Evolutionary conservation across 495 filamentous ascomycete species (phyloP).

Genomic region (Xylaria nigripes): DNA sequence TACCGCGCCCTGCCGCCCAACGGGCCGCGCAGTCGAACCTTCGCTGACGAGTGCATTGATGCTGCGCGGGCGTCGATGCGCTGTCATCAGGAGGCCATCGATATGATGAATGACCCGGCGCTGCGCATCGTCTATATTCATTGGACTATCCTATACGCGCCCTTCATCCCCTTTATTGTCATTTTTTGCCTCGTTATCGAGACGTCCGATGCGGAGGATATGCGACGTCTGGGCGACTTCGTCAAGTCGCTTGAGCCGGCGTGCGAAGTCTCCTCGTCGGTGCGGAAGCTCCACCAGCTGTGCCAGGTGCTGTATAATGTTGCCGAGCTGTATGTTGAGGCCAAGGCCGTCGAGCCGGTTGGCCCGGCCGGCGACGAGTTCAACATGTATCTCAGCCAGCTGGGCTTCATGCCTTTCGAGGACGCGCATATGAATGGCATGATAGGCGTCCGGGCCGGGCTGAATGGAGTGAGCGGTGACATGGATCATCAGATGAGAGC

Average conservation of each 20-base stretch:
- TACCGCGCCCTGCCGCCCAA: conserved; percentile 52
- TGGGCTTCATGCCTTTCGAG: conserved; percentile 51
- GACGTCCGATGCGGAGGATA: conserved; percentile 39
- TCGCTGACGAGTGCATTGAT: conserved; percentile 53
- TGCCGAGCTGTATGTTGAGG: conserved; percentile 54
- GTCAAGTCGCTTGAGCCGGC: conserved; percentile 47
- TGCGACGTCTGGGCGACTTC: conserved; percentile 48
- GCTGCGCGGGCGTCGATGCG: conserved; percentile 48
- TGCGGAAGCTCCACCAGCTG: conserved; percentile 51
- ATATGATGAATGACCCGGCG: conserved; percentile 37
- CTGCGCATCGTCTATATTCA: conserved; percentile 52
- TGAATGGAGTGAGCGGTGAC: neutral
- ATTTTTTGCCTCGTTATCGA: conserved; percentile 62
- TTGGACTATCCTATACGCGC: conserved; percentile 57
- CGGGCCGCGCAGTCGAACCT: conserved; percentile 36
- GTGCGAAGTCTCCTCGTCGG: conserved; percentile 45
- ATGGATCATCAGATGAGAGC: conserved; percentile 11
- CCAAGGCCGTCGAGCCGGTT: conserved; percentile 43
- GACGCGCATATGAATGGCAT: conserved; percentile 10
- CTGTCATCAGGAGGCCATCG: conserved; percentile 45
- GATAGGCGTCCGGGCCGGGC: conserved; percentile 3
- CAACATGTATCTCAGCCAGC: conserved; percentile 54
- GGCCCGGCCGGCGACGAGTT: conserved; percentile 52
- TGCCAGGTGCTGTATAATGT: conserved; percentile 55
- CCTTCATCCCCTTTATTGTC: conserved; percentile 62